Base-by-base conservation (phyloP, 257 asterid genomes). In the Rubia yunnanensis region DNA sequence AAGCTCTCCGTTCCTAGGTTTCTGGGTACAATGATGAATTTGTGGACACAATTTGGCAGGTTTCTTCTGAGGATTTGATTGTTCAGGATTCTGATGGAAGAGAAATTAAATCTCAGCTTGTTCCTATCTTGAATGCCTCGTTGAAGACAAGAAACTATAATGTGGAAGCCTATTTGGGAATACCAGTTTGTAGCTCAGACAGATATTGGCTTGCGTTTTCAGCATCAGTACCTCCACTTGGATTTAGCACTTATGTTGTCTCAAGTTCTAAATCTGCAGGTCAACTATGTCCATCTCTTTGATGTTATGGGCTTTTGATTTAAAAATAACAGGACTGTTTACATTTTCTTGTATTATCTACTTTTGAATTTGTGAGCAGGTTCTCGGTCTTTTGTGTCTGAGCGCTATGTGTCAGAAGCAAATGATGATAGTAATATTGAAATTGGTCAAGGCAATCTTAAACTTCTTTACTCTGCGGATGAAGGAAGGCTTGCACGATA, bases 361-460 rank as follows among this genome's bases (percentile, higher is more conserved):
- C 44, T 38, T 64, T 17, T 44, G n/a, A 15, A 15, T 17, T 8
- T 57, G 52, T 31, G 48, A 32, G 32, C 60, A 71, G 75, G 61
- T 44, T 65, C 78, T 48, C 74, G 74, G 67, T 75, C 87, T 67
- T 5, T 61, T 60, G 26, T 76, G 79, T 82, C 74, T n/a, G 38
- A 30, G 18, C 65, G 31, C 58, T 27, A 64, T 71, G 65, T 26
- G n/a, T 55, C 70, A 31, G 61, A 56, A 55, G 57, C 61, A 44
- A 57, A 48, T 71, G 63, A 26, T 50, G 38, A 64, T 22, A 44
- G 38, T 20, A 44, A 60, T 44, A 31, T 71, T 55, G 94, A 82
- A 84, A 82, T 84, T 77, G 94, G 94, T 57, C 87, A 78, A 78
- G 96, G 96, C 73, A 88, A 85, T 78, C 67, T 88, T 53, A 84